Base-by-base conservation (phyloP, 1,284 basidiomycete genomes). In the Paramarasmius palmivorus region DNA sequence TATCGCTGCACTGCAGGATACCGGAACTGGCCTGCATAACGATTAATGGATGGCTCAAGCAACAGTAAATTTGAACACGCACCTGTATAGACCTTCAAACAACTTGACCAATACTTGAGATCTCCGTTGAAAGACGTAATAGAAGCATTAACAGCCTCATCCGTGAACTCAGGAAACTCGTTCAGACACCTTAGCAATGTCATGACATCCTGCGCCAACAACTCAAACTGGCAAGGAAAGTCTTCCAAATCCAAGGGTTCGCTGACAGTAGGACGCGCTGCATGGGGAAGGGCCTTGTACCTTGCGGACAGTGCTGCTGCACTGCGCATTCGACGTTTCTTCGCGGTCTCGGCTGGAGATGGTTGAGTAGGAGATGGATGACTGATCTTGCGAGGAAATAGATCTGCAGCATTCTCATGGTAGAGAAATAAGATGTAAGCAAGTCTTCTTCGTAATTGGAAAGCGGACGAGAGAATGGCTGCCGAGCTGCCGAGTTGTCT, bases 101-200 rank as follows among this genome's bases (percentile, higher is more conserved):
- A 88, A 36, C 81, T 84, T 14, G 85, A 78, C 84, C 86, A 88
- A 60, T 88, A 87, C 83, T 80, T 83, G 47, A 90, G 69, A 65
- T 90, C 86, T 0, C 79, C 80, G 63, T 86, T 82, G 49, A 89
- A 84, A 5, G 82, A 77, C 51, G 76, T 61, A 49, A 88, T 84
- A 2, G 84, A 85, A 1, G 79, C 73, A 63, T 88, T 87, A 32
- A 89, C 81, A 6, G 79, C 83, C 59, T 89, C 86, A 52, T 89
- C 85, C 36, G 79, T 83, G 59, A 88, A 87, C 65, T 87, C 86
- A 1, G 86, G 86, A 59, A 89, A 89, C 62, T 89, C 86, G 56
- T 88, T 88, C 48, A 49, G 9, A 22, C 36, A 49, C 15, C 47
- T 34, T 34, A 38, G n/a, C 60, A 89, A 89, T 0, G 79, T 83